Evolutionary conservation across 1,284 basidiomycete genomes (phyloP), one percentile per base, ranked within the genome.

Genomic region (Entoloma clypeatum): DNA sequence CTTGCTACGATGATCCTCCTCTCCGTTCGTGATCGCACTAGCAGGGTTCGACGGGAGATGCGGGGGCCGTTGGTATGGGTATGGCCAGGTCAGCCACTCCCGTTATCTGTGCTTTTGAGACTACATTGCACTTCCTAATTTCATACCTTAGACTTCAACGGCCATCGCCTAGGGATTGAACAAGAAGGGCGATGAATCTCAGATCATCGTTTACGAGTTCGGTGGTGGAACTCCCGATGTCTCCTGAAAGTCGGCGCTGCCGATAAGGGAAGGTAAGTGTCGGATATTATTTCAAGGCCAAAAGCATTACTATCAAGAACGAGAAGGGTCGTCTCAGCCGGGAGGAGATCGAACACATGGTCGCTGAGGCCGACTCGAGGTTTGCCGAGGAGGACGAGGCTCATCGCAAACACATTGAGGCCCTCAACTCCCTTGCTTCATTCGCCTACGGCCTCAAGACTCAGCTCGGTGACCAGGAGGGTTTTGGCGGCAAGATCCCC

Each of bases 341-440:
- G 45, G 90, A 92, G 55, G 92, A 92, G 54, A 92, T 92, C 56
- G 88, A 92, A 58, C 86, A 89, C 48, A 94, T 93, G 91, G 86
- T 94, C 48, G 75, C 69, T 42, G 92, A 94, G 58, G 91, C 90
- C n/a, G 90, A 94, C n/a, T n/a, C n/a, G 71, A 83, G 92, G 57
- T 94, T 86, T 54, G 89, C 65, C 11, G 51, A 63, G 33, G 64
- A 68, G 67, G 91, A 95, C 55, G 91, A 92, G 56, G 79, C 81
- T 18, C 77, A 90, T 65, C 81, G 86, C 61, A 92, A 92, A 74
- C 83, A 82, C 55, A 90, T 94, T 52, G 92, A 95, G 64, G 76
- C 89, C 11, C 75, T 89, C 48, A 92, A 92, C 73, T 68, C 71
- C 30, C 74, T 92, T 25, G 86, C 83, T 11, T 74, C 80, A 23